phyloP scores from a whole-genome alignment of 148 eudicot genomes.

The Spergularia marina region DNA sequence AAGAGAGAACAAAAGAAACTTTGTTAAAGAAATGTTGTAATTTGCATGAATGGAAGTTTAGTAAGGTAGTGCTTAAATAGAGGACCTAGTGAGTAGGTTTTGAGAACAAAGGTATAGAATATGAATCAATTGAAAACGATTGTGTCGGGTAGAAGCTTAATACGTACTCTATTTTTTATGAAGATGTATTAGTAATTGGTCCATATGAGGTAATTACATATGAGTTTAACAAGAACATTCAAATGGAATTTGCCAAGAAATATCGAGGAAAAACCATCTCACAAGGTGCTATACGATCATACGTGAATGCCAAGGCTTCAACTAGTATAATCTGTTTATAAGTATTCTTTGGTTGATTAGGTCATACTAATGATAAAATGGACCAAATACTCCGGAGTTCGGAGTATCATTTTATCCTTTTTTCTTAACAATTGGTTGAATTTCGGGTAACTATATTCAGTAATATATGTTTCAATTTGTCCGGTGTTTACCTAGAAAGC shows the following conservation, averaged over 20 bases:
- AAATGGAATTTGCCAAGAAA: slow-evolving; percentile 15
- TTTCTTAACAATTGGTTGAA: no score
- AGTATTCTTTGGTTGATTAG: no score
- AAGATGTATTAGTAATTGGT: neutral
- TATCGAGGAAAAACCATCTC: neutral
- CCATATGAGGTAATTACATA: neutral
- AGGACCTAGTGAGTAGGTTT: neutral
- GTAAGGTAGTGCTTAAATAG: slow-evolving; percentile 26
- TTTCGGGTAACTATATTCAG: no score
- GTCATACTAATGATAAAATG: no score
- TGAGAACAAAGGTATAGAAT: slow-evolving; percentile 10
- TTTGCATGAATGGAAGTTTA: slow-evolving; percentile 11
- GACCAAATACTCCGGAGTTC: no score
- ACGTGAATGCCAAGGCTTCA: neutral
- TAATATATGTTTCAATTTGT: no score
- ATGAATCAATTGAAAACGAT: slow-evolving; percentile 28
- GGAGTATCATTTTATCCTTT: no score
- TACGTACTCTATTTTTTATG: neutral
- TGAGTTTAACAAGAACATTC: neutral
- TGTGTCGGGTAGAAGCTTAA: slow-evolving; percentile 3
- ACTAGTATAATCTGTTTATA: no score
- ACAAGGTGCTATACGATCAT: neutral
- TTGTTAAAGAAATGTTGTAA: neutral
- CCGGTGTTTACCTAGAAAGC: no score
- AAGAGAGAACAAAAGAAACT: neutral